Conservation (phyloP, 2,329 filamentous ascomycete genomes). For the Neonectria ditissima region DNA sequence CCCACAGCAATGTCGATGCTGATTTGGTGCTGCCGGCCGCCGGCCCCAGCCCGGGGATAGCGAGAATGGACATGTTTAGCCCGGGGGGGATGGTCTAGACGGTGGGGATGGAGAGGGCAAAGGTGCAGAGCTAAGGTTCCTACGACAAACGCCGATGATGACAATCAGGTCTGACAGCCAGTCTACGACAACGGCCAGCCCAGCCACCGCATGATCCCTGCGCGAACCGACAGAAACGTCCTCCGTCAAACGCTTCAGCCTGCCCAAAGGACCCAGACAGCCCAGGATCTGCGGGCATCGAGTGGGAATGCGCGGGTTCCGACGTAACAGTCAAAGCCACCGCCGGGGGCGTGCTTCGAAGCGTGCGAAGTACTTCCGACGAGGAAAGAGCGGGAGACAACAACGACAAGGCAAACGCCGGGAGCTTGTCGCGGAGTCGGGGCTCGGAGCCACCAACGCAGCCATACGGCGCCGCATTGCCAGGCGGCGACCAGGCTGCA, state of each 20-base stretch:
- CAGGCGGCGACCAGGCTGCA: conserved; percentile 1
- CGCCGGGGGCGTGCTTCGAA: conserved; percentile 7
- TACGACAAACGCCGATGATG: conserved; percentile 5
- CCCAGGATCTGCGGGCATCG: conserved; percentile 16
- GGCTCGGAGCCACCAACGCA: background rate
- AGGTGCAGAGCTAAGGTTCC: background rate
- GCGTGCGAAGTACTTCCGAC: background rate
- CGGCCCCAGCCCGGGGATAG: conserved; percentile 19
- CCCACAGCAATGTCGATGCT: conserved; percentile 19
- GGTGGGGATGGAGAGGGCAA: conserved; percentile 13
- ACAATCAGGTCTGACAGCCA: background rate
- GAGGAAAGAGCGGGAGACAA: conserved; percentile 23
- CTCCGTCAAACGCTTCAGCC: conserved; percentile 9
- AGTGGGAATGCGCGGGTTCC: conserved; percentile 4
- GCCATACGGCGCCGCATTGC: background rate
- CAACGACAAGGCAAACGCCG: conserved; percentile 12
- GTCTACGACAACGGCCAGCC: background rate
- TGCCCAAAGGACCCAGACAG: conserved; percentile 8
- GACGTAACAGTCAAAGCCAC: background rate
- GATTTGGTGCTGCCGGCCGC: conserved; percentile 22
- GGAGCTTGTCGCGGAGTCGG: conserved; percentile 13
- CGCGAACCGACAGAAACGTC: conserved; percentile 11
- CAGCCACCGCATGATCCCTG: conserved; percentile 9
- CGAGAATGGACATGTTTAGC: background rate
- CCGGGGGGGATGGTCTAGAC: background rate